Conservation (phyloP, 1,139 yeast genomes). For the Hyphopichia pseudoburtonii region DNA sequence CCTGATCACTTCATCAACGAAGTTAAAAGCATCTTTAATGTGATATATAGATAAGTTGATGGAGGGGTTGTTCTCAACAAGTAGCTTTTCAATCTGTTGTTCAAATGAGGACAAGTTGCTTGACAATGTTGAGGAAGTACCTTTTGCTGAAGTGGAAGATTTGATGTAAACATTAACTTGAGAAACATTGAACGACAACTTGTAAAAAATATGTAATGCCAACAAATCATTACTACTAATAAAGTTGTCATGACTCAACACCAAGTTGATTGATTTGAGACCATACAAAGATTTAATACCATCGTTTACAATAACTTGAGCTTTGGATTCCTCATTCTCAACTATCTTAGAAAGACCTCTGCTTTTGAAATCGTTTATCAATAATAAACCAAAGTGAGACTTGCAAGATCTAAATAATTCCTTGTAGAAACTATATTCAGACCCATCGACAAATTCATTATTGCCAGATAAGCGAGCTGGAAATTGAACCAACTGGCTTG, state of each 20-base stretch:
- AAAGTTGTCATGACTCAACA: conserved; percentile 32
- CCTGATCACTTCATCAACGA: conserved; percentile 14
- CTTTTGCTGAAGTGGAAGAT: conserved; percentile 7
- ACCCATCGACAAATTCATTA: conserved; percentile 13
- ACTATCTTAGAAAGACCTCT: not conserved
- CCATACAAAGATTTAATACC: conserved; percentile 14
- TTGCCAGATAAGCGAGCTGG: conserved; percentile 3
- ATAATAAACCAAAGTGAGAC: conserved; percentile 33
- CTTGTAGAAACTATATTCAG: conserved; percentile 21
- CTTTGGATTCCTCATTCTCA: conserved; percentile 10
- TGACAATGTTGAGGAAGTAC: conserved; percentile 9
- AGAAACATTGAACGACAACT: conserved; percentile 15
- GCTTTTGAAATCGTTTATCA: conserved; percentile 17
- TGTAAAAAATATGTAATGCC: conserved; percentile 25
- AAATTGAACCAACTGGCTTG: conserved; percentile 14
- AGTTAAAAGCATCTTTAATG: conserved; percentile 16
- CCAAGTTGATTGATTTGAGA: conserved; percentile 21
- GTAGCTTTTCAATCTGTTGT: conserved; percentile 18
- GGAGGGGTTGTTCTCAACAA: conserved; percentile 11
- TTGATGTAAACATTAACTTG: conserved; percentile 24
- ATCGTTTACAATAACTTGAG: conserved; percentile 7
- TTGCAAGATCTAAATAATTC: conserved; percentile 25
- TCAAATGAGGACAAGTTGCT: conserved; percentile 16
- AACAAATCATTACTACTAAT: conserved; percentile 35
- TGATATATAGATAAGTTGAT: conserved; percentile 14